Evolutionary conservation across 106 monocot species (phyloP), one percentile per base, ranked within the genome.

Genomic region (Amphibolis antarctica): DNA sequence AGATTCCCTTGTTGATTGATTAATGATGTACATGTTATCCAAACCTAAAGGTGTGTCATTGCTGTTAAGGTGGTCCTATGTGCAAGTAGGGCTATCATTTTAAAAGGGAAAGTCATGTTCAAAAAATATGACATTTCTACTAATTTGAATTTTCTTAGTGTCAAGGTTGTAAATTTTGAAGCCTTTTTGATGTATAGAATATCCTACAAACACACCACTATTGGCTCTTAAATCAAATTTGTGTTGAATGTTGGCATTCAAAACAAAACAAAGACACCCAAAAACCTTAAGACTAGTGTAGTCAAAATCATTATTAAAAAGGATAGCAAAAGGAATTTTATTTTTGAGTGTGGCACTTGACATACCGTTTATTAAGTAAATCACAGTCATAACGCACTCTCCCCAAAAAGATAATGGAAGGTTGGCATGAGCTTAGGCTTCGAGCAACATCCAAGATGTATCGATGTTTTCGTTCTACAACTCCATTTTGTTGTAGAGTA

Each of bases 21-120:
- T n/a, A n/a, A n/a, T n/a, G n/a, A n/a, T n/a, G n/a, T n/a, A n/a
- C n/a, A n/a, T n/a, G n/a, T n/a, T n/a, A n/a, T n/a, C n/a, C n/a
- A n/a, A n/a, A n/a, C n/a, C n/a, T n/a, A n/a, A n/a, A n/a, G n/a
- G n/a, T n/a, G n/a, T n/a, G n/a, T n/a, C n/a, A n/a, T n/a, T n/a
- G n/a, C n/a, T n/a, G n/a, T n/a, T n/a, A n/a, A n/a, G n/a, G n/a
- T n/a, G n/a, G n/a, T n/a, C n/a, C n/a, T n/a, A n/a, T n/a, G n/a
- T n/a, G 60, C 4, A 13, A 0, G 0, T 42, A 14, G 17, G 0
- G 0, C 11, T 30, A 31, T 0, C 0, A 30, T 0, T 17, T 0
- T 17, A 14, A 14, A 60, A 31, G 4, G 22, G 60, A 0, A 31
- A 29, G 0, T 11, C 0, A 29, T 60, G 25, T 9, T 60, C 60